These are phyloP conservation scores for Planoprotostelium fungivorum DNA, from an alignment of 78 protist genomes.

Conservation along the genomic window DNA sequence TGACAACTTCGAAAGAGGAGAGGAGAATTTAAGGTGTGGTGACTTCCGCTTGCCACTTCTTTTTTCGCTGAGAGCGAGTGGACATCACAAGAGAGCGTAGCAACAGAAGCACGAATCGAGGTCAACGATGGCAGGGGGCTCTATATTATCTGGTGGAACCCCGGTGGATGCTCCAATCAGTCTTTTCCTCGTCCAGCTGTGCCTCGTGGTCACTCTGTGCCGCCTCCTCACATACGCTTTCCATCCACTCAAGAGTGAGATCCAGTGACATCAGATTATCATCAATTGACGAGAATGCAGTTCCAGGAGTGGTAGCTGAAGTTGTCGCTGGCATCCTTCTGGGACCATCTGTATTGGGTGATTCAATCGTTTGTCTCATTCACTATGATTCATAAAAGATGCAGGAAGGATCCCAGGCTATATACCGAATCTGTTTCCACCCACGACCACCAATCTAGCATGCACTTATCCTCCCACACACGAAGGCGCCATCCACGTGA, in stretches of 20 bases:
- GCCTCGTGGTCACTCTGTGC: slow-evolving; percentile 38
- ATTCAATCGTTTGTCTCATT: slow-evolving; percentile 10
- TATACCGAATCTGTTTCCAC: not conserved
- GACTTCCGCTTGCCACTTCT: too few species aligned
- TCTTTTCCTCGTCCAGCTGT: slow-evolving; percentile 44
- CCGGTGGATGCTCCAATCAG: slow-evolving; percentile 28
- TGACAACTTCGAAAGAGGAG: too few species aligned
- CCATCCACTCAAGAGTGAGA: not conserved
- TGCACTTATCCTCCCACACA: not conserved
- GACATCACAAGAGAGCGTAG: too few species aligned
- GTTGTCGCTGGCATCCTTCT: slow-evolving; percentile 56
- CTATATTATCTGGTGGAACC: slow-evolving; percentile 38
- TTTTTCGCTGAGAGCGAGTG: too few species aligned
- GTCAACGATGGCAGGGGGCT: slow-evolving; percentile 15
- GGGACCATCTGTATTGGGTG: slow-evolving; percentile 53
- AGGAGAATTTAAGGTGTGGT: too few species aligned
- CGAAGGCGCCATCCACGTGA: not conserved
- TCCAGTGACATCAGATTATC: not conserved
- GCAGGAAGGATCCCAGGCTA: not conserved
- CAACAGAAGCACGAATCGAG: too few species aligned
- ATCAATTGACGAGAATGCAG: not conserved
- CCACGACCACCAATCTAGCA: not conserved
- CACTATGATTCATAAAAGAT: too few species aligned
- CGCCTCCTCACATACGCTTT: not conserved
- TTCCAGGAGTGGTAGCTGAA: slow-evolving; percentile 32